Evolutionary conservation across 495 filamentous ascomycete species (phyloP), one percentile per base, ranked within the genome.

Genomic region (Aspergillus sparsus): DNA sequence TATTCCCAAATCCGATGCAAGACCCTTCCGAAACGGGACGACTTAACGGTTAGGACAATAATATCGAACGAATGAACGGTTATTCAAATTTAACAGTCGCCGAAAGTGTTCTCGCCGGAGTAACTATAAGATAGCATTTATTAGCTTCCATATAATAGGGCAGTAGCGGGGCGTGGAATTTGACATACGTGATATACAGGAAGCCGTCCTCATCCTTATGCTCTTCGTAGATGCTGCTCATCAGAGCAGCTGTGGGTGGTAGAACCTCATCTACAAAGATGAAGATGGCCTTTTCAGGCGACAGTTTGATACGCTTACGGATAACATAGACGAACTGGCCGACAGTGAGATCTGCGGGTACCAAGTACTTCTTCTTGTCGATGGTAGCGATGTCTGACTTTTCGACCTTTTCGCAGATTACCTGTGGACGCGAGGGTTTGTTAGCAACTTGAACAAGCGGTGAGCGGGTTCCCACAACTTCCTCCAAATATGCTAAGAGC

Each of bases 281-380:
- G 84, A 99, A 99, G 82, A 99, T 99, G 65, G 94, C 94, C 83
- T 99, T 99, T 82, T 99, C 94, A 7, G 94, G 94, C 10, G 92
- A 97, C 54, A 99, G 83, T 90, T 99, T 99, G 82, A 99, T 99
- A 66, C 94, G 89, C 84, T 99, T 99, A 74, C 94, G 92, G 78
- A 99, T 99, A 50, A 99, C 94, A 75, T 99, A 99, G 80, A 99
- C 94, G 74, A 99, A 99, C 87, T 99, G 94, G 66, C 94, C 94
- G 42, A 99, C 94, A 56, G 95, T 99, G 65, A 99, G 87, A 72
- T 99, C 94, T 60, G 94, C 91, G 1, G 94, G 94, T 15, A 99
- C 94, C 7, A 99, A 86, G 71, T 99, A 99, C 81, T 99, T 99
- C 87, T 99, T 99, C 87, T 99, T 99, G 82, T 99, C 94, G 84